phyloP scores from a whole-genome alignment of 164 flowering plant genomes.

The Stephania yunnanensis region DNA sequence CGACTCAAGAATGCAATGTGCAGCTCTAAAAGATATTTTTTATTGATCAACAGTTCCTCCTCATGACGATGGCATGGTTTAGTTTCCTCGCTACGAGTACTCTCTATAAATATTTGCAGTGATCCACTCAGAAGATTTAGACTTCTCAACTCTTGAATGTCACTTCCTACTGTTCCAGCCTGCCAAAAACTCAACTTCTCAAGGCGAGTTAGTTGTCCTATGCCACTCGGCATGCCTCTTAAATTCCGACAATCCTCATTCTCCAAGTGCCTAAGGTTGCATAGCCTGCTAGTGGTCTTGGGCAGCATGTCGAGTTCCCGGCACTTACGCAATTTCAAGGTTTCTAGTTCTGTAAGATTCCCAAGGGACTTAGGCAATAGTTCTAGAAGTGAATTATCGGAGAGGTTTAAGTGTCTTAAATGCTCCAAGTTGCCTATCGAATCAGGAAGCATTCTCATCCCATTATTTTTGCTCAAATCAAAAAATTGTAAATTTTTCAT shows the following conservation, averaged over 20 bases:
- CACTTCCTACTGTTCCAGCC: background rate
- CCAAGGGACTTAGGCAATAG: background rate
- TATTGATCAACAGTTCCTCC: background rate
- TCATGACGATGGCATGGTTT: no score
- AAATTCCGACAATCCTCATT: background rate
- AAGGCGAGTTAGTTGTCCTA: constrained; percentile 8
- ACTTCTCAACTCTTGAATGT: background rate
- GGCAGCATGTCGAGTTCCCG: background rate
- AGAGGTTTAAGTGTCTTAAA: background rate
- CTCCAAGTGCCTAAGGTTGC: constrained; percentile 6
- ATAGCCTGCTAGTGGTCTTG: background rate
- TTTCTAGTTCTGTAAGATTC: background rate
- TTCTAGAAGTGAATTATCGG: background rate
- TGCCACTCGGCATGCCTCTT: constrained; percentile 5
- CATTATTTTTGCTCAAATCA: background rate
- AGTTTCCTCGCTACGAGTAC: no score
- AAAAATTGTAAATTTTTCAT: background rate
- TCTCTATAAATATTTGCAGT: background rate
- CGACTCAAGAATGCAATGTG: background rate
- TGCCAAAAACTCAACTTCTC: background rate
- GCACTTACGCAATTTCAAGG: background rate
- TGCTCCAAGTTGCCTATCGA: background rate
- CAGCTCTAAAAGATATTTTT: background rate
- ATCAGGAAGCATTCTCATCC: background rate
- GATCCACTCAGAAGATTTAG: constrained; percentile 10